Conservation (phyloP, 169 alveolate genomes). For the Cryptosporidium viatorum region DNA sequence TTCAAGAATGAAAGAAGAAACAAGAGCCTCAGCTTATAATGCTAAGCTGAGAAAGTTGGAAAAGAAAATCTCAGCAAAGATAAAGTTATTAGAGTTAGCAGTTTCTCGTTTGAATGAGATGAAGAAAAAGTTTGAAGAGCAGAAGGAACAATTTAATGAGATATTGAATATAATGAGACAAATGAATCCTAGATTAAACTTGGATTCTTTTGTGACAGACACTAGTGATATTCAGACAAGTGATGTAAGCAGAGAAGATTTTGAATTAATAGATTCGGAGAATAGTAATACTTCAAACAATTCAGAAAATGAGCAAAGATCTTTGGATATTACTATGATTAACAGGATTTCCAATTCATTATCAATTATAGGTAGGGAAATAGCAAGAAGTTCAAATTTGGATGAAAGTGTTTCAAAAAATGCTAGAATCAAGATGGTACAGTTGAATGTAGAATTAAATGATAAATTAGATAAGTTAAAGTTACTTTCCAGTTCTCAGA, state of each 20-base stretch:
- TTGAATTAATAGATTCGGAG: neutral
- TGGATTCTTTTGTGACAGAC: neutral
- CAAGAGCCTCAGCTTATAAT: neutral
- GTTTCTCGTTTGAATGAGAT: neutral
- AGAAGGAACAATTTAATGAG: neutral
- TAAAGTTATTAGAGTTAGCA: neutral
- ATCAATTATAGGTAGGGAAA: neutral
- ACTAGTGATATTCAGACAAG: constrained; percentile 36
- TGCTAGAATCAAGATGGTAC: neutral
- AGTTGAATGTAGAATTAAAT: neutral
- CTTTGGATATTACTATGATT: neutral
- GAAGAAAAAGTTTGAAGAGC: neutral
- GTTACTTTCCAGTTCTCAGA: neutral
- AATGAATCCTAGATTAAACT: neutral
- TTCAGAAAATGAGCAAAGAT: neutral
- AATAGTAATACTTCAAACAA: neutral
- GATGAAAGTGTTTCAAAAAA: neutral
- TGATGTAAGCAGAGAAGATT: constrained; percentile 11
- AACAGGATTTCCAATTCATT: neutral
- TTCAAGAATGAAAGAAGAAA: neutral
- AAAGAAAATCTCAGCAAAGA: neutral
- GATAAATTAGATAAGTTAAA: neutral
- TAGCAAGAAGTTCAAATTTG: neutral
- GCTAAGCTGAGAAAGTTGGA: neutral
- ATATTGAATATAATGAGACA: neutral